Evolutionary conservation across 2,329 filamentous ascomycete species (phyloP).

Genomic region (Pyrenophora tritici-repentis): DNA sequence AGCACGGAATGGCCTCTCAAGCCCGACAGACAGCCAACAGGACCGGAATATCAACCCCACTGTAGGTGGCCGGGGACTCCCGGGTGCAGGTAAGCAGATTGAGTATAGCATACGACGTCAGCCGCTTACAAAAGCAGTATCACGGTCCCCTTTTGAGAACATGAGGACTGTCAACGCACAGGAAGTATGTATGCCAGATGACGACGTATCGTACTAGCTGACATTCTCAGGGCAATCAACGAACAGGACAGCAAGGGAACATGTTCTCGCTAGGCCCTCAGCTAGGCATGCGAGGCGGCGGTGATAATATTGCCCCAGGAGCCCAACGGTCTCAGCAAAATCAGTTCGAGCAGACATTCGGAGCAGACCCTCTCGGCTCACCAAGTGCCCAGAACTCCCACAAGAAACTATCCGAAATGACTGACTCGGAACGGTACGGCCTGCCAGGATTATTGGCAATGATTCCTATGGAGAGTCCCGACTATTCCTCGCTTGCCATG

Average conservation of each 20-base stretch:
- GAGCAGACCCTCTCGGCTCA: conserved; percentile 35
- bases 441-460: conserved; percentile 63
- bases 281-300: conserved; percentile 25
- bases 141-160: conserved; percentile 40
- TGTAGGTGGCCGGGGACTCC: conserved; percentile 36
- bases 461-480: conserved; percentile 60
- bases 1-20: conserved; percentile 50
- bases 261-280: conserved; percentile 40
- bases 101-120: not conserved
- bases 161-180: conserved; percentile 37
- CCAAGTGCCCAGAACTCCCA: conserved; percentile 43
- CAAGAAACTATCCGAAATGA: conserved; percentile 61
- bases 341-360: conserved; percentile 42
- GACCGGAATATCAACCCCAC: conserved; percentile 39
- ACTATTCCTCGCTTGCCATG: conserved; percentile 58
- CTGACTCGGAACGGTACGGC: conserved; percentile 63
- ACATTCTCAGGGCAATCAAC: conserved; percentile 29
- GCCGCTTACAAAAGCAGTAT: conserved; percentile 24
- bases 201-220: conserved; percentile 5
- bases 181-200: conserved; percentile 38
- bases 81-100: conserved; percentile 26
- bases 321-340: conserved; percentile 37
- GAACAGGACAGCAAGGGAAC: conserved; percentile 36
- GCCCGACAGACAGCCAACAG: conserved; percentile 46
- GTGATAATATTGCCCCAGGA: conserved; percentile 30